A percentile compares a stretch with the other conserved stretches of the same genome.
These are phyloP conservation scores for Fusarium anguioides DNA, from an alignment of 2,329 filamentous ascomycete genomes.

Conservation along the genomic window DNA sequence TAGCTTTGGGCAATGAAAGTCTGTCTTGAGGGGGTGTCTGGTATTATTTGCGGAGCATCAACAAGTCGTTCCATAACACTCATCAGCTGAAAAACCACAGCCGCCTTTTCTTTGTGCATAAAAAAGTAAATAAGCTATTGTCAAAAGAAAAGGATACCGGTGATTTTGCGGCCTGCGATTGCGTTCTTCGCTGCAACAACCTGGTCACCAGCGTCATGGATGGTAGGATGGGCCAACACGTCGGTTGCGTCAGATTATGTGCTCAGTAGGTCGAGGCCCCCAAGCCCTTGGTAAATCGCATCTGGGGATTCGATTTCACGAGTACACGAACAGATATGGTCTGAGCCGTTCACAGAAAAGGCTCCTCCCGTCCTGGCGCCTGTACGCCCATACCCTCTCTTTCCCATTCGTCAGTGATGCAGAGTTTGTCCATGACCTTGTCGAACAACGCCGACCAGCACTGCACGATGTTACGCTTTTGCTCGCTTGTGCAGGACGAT, in stretches of 20 bases:
- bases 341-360: conserved; percentile 47
- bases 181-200: not conserved
- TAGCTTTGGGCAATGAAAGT: conserved; percentile 38
- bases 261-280: not conserved
- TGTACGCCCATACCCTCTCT: conserved; percentile 35
- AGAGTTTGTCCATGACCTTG: conserved; percentile 19
- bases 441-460: conserved; percentile 23
- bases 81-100: conserved; percentile 37
- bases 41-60: conserved; percentile 28
- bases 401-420: conserved; percentile 22
- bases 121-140: conserved; percentile 10
- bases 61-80: conserved; percentile 27
- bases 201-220: not conserved
- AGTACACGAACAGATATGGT: conserved; percentile 35
- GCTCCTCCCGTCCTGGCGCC: conserved; percentile 52
- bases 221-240: conserved; percentile 18
- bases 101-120: conserved; percentile 26
- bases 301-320: conserved; percentile 14
- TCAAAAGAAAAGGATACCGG: not conserved
- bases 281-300: conserved; percentile 16
- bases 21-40: conserved; percentile 33
- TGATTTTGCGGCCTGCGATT: not conserved
- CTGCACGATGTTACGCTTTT: conserved; percentile 41
- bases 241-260: conserved; percentile 27
- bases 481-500: conserved; percentile 25